phyloP scores from a whole-genome alignment of 2,329 filamentous ascomycete species.

The Hawksworthiomyces lignivorus region DNA sequence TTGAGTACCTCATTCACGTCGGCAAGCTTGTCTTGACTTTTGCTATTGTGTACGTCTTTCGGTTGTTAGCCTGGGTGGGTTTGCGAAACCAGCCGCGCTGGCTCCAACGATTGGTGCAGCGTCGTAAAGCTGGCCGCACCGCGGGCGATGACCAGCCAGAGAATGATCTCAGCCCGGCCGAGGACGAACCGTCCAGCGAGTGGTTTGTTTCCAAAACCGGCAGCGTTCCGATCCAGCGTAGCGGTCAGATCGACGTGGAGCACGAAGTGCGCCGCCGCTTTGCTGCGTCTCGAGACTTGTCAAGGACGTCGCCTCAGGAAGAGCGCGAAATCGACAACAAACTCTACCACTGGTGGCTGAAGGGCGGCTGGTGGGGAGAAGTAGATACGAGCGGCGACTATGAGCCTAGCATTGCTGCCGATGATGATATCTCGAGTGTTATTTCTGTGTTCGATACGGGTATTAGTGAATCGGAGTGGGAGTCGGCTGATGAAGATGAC shows the following conservation, averaged over 20 bases:
- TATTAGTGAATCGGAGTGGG: constrained; percentile 21
- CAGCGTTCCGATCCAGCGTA: constrained; percentile 42
- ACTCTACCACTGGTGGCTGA: constrained; percentile 78
- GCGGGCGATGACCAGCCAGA: constrained; percentile 17
- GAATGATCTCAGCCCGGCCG: constrained; percentile 12
- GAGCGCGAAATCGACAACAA: constrained; percentile 65
- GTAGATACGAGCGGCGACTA: constrained; percentile 78
- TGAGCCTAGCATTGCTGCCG: constrained; percentile 44
- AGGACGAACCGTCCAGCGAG: constrained; percentile 9
- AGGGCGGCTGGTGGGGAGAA: constrained; percentile 77
- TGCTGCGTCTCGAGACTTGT: constrained; percentile 19
- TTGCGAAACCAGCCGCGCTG: constrained; percentile 56
- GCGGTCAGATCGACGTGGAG: constrained; percentile 57
- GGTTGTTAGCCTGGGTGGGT: constrained; percentile 49
- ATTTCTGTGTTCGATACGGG: constrained; percentile 50
- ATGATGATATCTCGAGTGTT: constrained; percentile 71
- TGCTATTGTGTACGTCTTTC: constrained; percentile 45
- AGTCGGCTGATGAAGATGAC: constrained; percentile 36
- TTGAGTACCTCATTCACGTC: constrained; percentile 71
- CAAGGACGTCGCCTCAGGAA: constrained; percentile 21
- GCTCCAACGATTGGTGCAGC: constrained; percentile 46
- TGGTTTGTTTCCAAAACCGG: constrained; percentile 19
- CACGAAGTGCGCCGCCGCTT: constrained; percentile 62
- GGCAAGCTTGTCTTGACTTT: constrained; percentile 55
- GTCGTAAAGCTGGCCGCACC: constrained; percentile 23